A percentile compares a stretch with the other conserved stretches of the same genome.
Evolutionary conservation across 139 green algal genomes (phyloP).

Genomic region (Haematococcus sp.): DNA sequence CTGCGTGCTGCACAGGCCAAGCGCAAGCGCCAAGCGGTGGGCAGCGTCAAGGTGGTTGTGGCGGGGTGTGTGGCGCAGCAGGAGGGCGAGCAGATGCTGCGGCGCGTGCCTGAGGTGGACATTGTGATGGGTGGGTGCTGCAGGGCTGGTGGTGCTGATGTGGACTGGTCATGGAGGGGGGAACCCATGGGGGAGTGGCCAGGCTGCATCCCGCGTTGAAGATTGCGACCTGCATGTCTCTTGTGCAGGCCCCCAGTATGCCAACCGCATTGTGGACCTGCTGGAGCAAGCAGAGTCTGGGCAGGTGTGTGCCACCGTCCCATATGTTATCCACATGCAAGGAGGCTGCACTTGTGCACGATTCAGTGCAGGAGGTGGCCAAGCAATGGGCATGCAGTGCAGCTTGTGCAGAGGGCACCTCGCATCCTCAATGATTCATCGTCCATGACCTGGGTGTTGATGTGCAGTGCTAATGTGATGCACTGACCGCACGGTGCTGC

Average conservation of each 20-base stretch:
- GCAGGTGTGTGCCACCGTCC: constrained; percentile 75
- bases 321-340: no score
- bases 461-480: no score
- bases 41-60: constrained; percentile 85
- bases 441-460: no score
- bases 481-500: neutral
- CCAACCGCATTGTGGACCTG: constrained; percentile 83
- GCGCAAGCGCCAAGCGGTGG: constrained; percentile 68
- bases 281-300: constrained; percentile 75
- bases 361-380: no score
- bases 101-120: constrained; percentile 94
- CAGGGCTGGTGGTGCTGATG: neutral
- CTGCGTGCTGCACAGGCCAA: no score
- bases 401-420: no score
- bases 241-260: constrained; percentile 81
- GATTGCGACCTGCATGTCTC: neutral
- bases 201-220: neutral
- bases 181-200: neutral
- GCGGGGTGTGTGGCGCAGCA: constrained; percentile 91
- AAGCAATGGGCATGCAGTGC: no score
- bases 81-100: constrained; percentile 86
- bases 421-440: no score
- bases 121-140: constrained; percentile 87
- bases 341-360: no score
- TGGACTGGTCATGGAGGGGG: neutral